phyloP scores from a whole-genome alignment of 139 green algal genomes.

The Coelastrella sp. region DNA sequence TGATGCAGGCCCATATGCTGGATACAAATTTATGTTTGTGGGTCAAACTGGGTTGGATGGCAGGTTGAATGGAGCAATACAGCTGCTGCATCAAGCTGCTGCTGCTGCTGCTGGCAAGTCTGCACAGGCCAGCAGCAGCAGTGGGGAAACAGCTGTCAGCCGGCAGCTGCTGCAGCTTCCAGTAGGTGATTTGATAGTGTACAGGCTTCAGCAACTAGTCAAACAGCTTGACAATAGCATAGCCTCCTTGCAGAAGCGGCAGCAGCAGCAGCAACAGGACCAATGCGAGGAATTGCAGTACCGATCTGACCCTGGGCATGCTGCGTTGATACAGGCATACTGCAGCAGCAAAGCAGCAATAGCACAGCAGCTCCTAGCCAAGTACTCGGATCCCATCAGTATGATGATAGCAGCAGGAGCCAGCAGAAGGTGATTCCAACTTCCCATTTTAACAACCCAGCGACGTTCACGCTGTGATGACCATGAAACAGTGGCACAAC shows the following conservation, averaged over 20 bases:
- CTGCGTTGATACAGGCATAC: neutral
- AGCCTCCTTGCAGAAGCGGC: neutral
- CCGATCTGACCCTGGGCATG: neutral
- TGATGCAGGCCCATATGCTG: neutral
- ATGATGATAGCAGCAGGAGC: neutral
- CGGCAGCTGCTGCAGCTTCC: neutral
- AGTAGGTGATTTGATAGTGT: neutral
- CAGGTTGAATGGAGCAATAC: neutral
- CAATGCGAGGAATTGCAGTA: neutral
- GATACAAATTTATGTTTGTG: neutral
- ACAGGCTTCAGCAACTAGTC: neutral
- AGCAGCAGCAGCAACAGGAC: constrained; percentile 11
- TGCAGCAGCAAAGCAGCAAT: constrained; percentile 28
- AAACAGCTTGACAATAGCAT: neutral
- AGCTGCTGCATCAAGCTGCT: constrained; percentile 7
- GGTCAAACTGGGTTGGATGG: neutral
- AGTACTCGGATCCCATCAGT: neutral
- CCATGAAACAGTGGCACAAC: too few species aligned
- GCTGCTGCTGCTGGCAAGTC: neutral
- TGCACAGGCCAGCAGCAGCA: neutral
- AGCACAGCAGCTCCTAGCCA: neutral
- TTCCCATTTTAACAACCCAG: too few species aligned
- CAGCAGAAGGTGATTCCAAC: neutral
- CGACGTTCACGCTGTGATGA: too few species aligned
- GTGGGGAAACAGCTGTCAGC: neutral